Evolutionary conservation across 2,329 filamentous ascomycete genomes (phyloP), one percentile per base, ranked within the genome.

Genomic region (Fusarium bulbicola): DNA sequence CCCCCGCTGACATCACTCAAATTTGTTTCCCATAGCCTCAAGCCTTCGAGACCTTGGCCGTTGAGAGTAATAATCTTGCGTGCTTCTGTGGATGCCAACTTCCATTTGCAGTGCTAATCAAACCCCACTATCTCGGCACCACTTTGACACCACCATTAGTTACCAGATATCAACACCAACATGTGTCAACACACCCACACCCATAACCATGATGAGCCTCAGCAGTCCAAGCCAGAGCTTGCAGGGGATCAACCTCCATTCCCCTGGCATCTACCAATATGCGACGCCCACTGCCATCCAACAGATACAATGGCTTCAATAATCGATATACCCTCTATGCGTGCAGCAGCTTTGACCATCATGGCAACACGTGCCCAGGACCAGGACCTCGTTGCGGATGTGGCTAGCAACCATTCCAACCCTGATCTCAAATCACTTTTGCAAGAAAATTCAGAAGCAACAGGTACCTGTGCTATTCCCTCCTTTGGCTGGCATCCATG

Each of bases 401-500:
- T 92, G 34, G 91, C 92, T 36, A 83, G 85, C 20, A 83, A 89
- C 69, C 85, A 90, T 75, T 87, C 88, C 40, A 78, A 92, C 53
- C 40, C 47, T 3, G 59, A 62, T 43, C 67, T 60, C 54, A 53
- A 53, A 28, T 47, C 53, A 21, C 46, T 42, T 21, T 28, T 57
- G 4, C 28, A 45, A 26, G 30, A 36, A 5, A 69, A 20, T 16
- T 42, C 59, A 3, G 36, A 24, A 15, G 11, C 52, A 32, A 2
- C 40, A 13, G 20, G 47, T 5, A 45, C 63, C 14, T 59, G 42
- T 28, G 76, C 86, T 58, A 76, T 95, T 7, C 92, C 93, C 0
- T 90, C 91, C n/a, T 95, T 95, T 81, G 93, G 93, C 26, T 95
- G 93, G 92, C 93, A 96, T 79, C 93, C 93, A 2, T 96, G 93